Evolutionary conservation across 257 asterid species (phyloP), one percentile per base, ranked within the genome.

Genomic region (Solanum boliviense): DNA sequence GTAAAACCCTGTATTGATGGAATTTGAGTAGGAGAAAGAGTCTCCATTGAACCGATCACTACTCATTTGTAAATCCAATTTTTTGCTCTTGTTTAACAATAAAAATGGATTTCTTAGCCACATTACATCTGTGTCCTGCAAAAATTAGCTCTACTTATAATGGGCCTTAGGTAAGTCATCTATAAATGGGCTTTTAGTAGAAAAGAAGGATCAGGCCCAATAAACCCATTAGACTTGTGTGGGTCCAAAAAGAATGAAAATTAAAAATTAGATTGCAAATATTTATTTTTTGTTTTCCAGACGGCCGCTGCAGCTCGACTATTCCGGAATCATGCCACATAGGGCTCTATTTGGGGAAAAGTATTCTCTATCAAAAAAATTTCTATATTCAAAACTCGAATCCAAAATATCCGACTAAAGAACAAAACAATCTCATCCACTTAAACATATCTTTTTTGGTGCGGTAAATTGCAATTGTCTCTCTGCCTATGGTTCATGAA

Each of bases 1-100:
- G 90, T 94, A 94, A 86, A 95, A 94, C 2, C 98, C 98, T 0
- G 96, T 94, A 92, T 94, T 95, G 91, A 95, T 92, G 8, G 11
- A 35, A 39, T 94, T 92, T 0, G 38, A 5, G 11, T 84, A 73
- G 4, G 94, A 92, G 71, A 68, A 67, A 29, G 94, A 89, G 18
- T 92, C 39, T 35, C 82, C 95, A 32, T 88, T 88, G 90, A 90
- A 94, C 0, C 0, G 1, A 73, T 95, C 97, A 0, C 93, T 93
- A 89, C 98, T 95, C 48, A 95, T 92, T 86, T 93, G 94, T 5
- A 95, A 35, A 86, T 95, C 98, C 6, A 90, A 31, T 0, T 89
- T 83, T 15, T 48, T 83, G 46, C 89, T 93, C 41, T 41, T 56
- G 76, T 78, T 91, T 41, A 95, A 65, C 70, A 68, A 90, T 18